Percentiles rank a stretch among this genome's conserved stretches.
Evolutionary conservation across 768 basidiomycete species (phyloP).

Genomic region (Vararia minispora): DNA sequence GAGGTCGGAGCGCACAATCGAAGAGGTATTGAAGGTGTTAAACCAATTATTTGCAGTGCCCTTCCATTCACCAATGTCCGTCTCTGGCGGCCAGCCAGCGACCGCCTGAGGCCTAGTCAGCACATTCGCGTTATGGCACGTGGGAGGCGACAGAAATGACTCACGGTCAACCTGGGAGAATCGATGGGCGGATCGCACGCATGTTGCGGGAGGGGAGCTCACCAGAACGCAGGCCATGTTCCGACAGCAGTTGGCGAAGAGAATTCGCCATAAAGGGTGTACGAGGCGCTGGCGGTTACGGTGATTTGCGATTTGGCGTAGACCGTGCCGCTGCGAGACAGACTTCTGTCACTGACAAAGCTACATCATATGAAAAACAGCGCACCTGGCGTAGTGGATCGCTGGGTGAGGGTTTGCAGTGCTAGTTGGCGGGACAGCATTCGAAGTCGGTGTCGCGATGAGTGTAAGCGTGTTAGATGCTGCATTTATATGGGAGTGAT

Average conservation of each 20-base stretch:
- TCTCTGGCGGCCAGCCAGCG: constrained; percentile 32
- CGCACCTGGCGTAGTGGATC: constrained; percentile 30
- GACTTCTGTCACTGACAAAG: background rate
- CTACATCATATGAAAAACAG: background rate
- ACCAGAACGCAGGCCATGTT: constrained; percentile 37
- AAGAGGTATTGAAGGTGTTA: constrained; percentile 36
- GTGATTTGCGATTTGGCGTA: constrained; percentile 32
- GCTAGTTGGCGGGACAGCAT: constrained; percentile 24
- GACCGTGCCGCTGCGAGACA: constrained; percentile 24
- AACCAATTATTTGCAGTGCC: constrained; percentile 27
- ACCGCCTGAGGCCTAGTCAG: too few relatives aligned
- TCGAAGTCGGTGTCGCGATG: constrained; percentile 30
- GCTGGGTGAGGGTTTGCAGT: constrained; percentile 30
- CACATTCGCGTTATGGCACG: background rate
- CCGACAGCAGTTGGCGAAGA: constrained; percentile 27
- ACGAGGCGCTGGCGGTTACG: constrained; percentile 24
- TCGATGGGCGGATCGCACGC: too few relatives aligned
- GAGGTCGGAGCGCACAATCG: constrained; percentile 27
- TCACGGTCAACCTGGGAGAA: too few relatives aligned
- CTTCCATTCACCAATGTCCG: constrained; percentile 36
- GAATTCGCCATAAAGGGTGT: constrained; percentile 32
- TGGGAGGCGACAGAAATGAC: too few relatives aligned
- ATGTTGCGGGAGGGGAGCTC: constrained; percentile 5
- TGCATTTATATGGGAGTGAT: constrained; percentile 28
- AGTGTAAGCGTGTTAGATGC: constrained; percentile 28